phyloP scores from a whole-genome alignment of 73 alveolate genomes.

The Tetrahymena malaccensis region DNA sequence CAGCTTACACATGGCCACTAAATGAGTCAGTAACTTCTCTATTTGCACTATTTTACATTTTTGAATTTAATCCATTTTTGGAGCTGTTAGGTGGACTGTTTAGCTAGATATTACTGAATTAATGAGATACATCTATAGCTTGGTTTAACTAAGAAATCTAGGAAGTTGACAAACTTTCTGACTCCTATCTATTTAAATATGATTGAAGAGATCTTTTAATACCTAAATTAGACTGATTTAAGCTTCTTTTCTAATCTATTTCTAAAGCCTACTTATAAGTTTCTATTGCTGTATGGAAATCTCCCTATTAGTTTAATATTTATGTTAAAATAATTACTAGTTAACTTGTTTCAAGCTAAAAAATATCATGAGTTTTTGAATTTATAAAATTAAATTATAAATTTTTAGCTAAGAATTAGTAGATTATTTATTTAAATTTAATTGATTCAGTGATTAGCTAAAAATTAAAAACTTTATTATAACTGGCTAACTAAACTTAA shows the following conservation, averaged over 20 bases:
- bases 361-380: no score
- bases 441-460: no score
- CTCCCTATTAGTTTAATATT: background rate
- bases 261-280: background rate
- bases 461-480: no score
- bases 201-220: background rate
- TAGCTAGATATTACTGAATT: conserved; percentile 6
- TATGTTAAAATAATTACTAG: no score
- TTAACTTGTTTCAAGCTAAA: no score
- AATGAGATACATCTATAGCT: conserved; percentile 24
- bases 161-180: conserved; percentile 3
- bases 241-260: background rate
- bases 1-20: background rate
- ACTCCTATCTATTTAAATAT: background rate
- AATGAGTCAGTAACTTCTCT: background rate
- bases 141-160: conserved; percentile 21
- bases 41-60: background rate
- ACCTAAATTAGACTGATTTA: background rate
- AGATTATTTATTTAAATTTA: no score
- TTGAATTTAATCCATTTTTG: conserved; percentile 4
- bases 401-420: no score
- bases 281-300: background rate
- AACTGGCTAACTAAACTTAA: no score
- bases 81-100: background rate
- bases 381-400: no score